phyloP scores from a whole-genome alignment of 805 yeast species.

The Myxozyma vanderwaltii region DNA sequence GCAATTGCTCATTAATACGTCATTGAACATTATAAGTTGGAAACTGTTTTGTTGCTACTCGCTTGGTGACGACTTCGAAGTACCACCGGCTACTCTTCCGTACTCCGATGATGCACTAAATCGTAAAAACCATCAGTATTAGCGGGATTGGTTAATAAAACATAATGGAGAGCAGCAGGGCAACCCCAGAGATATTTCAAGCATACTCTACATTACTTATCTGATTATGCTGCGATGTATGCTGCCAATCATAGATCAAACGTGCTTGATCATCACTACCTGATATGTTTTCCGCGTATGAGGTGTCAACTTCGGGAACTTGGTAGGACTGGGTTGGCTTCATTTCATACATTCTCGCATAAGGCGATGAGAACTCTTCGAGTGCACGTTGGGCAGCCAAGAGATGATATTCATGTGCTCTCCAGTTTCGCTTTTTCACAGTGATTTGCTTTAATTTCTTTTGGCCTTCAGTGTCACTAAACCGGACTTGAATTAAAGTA shows the following conservation, averaged over 20 bases:
- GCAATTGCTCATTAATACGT: too few species aligned
- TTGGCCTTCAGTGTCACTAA: slow-evolving; percentile 37
- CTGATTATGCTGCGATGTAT: neutral
- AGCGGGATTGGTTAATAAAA: too few species aligned
- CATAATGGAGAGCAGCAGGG: too few species aligned
- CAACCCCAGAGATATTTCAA: neutral
- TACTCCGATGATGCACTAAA: too few species aligned
- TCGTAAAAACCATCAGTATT: too few species aligned
- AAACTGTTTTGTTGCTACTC: too few species aligned
- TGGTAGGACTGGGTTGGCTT: neutral
- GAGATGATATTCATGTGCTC: slow-evolving; percentile 36
- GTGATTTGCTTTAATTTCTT: slow-evolving; percentile 34
- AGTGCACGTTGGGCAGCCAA: slow-evolving; percentile 30
- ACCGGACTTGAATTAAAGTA: slow-evolving; percentile 35
- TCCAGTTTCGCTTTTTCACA: slow-evolving; percentile 34
- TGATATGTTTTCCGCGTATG: neutral
- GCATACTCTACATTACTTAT: slow-evolving; percentile 4
- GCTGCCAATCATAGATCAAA: neutral
- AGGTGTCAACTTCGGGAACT: neutral
- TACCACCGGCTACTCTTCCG: too few species aligned
- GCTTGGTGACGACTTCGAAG: too few species aligned
- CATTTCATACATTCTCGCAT: neutral
- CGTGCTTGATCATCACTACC: neutral
- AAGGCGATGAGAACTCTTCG: slow-evolving; percentile 17
- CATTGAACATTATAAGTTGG: too few species aligned